A percentile compares a stretch with the other conserved stretches of the same genome.
phyloP scores from a whole-genome alignment of 2,329 filamentous ascomycete species.

The Botryotinia calthae region DNA sequence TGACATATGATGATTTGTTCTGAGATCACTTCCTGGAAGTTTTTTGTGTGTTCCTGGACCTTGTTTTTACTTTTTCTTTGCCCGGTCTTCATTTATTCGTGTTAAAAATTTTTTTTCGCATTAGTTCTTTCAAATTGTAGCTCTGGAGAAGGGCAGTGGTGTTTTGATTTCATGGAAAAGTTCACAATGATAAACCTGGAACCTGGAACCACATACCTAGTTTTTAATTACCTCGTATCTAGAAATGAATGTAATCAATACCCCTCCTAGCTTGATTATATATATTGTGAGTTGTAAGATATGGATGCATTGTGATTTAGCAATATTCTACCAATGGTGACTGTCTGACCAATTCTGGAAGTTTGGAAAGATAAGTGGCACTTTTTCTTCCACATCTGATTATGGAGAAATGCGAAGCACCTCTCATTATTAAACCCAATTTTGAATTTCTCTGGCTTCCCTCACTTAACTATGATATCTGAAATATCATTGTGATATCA shows the following conservation, averaged over 20 bases:
- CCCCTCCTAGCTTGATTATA: background rate
- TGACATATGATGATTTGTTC: background rate
- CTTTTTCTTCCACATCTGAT: background rate
- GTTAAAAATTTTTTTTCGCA: background rate
- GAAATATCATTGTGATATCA: background rate
- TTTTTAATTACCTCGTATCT: background rate
- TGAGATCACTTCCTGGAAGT: background rate
- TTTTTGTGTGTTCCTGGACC: background rate
- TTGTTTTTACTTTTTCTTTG: background rate
- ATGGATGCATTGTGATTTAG: background rate
- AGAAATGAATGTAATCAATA: background rate
- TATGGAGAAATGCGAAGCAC: too few relatives aligned
- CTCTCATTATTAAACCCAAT: too few relatives aligned
- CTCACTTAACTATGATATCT: too few relatives aligned
- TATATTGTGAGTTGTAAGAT: background rate
- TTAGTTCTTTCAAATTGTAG: too few relatives aligned
- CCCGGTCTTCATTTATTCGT: background rate
- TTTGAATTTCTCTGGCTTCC: too few relatives aligned
- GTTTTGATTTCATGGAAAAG: background rate
- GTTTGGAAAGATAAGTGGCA: background rate
- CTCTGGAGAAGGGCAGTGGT: too few relatives aligned
- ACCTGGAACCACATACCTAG: background rate
- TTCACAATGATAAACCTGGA: background rate
- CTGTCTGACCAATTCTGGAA: background rate
- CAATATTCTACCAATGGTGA: too few relatives aligned